phyloP scores from a whole-genome alignment of 106 monocot genomes.

The Phalaenopsis aphrodite region DNA sequence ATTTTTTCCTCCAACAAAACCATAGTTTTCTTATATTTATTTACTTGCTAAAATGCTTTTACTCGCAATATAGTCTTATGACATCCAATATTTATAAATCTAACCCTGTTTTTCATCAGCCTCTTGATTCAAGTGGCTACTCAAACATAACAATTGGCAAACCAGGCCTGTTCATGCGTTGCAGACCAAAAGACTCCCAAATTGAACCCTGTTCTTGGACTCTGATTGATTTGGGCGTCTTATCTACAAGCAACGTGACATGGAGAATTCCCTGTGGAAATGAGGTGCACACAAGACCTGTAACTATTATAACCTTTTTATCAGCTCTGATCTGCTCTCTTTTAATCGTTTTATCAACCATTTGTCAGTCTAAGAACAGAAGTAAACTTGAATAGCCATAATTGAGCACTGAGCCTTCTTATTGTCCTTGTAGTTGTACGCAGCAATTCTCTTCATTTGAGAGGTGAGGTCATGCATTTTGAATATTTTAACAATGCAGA shows the following conservation, averaged over 20 bases:
- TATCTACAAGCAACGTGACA: constrained; percentile 1
- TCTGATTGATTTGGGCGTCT: constrained; percentile 6
- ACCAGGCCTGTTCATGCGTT: constrained; percentile 33
- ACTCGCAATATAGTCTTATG: background rate
- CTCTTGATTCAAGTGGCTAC: constrained; percentile 42
- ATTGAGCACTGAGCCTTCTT: background rate
- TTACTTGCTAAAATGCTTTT: background rate
- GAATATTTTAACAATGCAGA: too few species aligned
- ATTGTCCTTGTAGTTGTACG: background rate
- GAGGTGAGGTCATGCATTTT: too few species aligned
- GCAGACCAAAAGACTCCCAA: background rate
- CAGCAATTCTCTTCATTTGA: too few species aligned
- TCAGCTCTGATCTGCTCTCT: constrained; percentile 41
- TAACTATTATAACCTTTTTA: constrained; percentile 43
- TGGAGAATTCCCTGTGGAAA: constrained; percentile 66
- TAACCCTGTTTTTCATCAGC: constrained; percentile 13
- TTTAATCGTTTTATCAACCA: constrained; percentile 31
- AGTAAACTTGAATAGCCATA: background rate
- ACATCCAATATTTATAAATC: background rate
- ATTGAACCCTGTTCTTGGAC: background rate
- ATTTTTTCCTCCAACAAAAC: too few species aligned
- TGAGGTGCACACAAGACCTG: constrained; percentile 28
- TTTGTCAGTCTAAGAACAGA: constrained; percentile 7
- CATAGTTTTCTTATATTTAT: too few species aligned
- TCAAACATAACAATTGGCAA: constrained; percentile 25